Evolutionary conservation across 139 green algal genomes (phyloP), one percentile per base, ranked within the genome.

Genomic region (Picochlorum sp.): DNA sequence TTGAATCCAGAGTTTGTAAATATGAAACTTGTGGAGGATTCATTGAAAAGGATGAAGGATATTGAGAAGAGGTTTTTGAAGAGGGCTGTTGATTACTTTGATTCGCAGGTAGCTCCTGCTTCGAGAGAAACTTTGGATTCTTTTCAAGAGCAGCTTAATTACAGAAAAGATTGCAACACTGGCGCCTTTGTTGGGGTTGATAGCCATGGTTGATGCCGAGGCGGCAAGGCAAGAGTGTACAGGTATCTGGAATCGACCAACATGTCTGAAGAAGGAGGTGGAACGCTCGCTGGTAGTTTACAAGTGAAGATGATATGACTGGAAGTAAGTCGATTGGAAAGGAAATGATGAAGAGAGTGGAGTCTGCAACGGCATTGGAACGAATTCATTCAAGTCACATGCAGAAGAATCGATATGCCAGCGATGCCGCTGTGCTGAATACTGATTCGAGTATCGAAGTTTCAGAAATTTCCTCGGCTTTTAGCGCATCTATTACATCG

Each of bases 11-110:
- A 54, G n/a, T 54, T 54, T 18, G 18, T 54, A 1, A 21, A 20
- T 54, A 54, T 54, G 47, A 54, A 54, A 54, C 18, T 54, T 20
- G n/a, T 21, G 5, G n/a, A 54, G n/a, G 47, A 54, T 26, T 54
- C 18, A 0, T 54, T 54, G 47, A 21, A 54, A 54, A 21, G n/a
- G 47, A 54, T 54, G 16, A 54, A 26, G 18, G 47, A 21, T 20
- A 20, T 54, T 24, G 47, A 54, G 47, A 20, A 20, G 15, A 54
- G 47, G n/a, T 54, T 54, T 21, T 26, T 54, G 18, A 21, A 26
- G n/a, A 20, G 47, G n/a, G 47, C 47, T 21, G 15, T 54, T 26
- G 47, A 54, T 54, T 24, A 54, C n/a, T 54, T 54, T 54, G 47
- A 54, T 54, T 20, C 47, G 6, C 47, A 54, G n/a, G 47, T 54